Evolutionary conservation across 2,329 filamentous ascomycete species (phyloP).

Genomic region (Aspergillaceae sp.): DNA sequence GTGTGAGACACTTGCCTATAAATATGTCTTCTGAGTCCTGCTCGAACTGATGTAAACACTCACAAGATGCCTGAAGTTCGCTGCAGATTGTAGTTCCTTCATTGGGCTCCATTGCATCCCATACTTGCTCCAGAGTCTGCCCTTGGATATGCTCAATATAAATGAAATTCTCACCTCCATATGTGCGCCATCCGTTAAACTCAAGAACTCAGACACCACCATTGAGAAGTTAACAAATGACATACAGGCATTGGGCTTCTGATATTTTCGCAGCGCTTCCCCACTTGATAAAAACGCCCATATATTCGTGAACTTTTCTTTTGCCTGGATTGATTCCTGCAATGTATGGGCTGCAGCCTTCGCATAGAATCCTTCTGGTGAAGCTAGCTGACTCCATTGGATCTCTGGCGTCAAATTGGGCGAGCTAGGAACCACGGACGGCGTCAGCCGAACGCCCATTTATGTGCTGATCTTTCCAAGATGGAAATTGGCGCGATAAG

Average conservation of each 20-base stretch:
- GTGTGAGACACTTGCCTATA: conserved; percentile 13
- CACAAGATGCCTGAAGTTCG: conserved; percentile 12
- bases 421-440: conserved; percentile 8
- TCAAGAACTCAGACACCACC: conserved; percentile 27
- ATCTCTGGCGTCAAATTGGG: conserved; percentile 10
- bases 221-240: conserved; percentile 12
- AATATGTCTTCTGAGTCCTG: conserved; percentile 19
- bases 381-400: conserved; percentile 12
- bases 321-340: conserved; percentile 7
- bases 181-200: conserved; percentile 26
- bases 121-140: conserved; percentile 18
- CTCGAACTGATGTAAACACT: conserved; percentile 16
- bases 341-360: conserved; percentile 10
- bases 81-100: conserved; percentile 8
- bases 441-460: conserved; percentile 1
- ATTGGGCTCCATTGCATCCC: conserved; percentile 13
- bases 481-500: background rate
- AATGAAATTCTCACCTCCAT: conserved; percentile 19
- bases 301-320: conserved; percentile 12
- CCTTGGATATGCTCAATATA: conserved; percentile 28
- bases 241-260: conserved; percentile 26
- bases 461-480: background rate
- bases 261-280: conserved; percentile 16
- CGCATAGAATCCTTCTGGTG: conserved; percentile 11
- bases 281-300: conserved; percentile 28